phyloP scores from a whole-genome alignment of 257 asterid species.

The Solanum bukasovii region DNA sequence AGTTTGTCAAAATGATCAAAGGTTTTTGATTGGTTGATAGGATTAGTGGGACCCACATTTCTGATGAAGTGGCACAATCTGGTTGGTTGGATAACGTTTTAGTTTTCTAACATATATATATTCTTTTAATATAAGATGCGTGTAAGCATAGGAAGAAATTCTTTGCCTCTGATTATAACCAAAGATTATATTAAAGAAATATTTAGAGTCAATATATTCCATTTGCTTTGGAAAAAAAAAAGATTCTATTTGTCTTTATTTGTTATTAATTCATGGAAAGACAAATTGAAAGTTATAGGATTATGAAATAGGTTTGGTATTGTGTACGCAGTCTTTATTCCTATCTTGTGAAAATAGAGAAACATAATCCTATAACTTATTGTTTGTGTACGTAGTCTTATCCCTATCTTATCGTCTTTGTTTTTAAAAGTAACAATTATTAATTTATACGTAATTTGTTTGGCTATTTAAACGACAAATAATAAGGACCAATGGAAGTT shows the following conservation, averaged over 20 bases:
- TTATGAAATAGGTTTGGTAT: too few relatives aligned
- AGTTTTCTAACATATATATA: neutral
- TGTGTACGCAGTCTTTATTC: neutral
- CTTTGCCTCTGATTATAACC: constrained; percentile 27
- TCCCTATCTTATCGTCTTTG: neutral
- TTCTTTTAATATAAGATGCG: neutral
- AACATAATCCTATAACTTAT: too few relatives aligned
- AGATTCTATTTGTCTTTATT: neutral
- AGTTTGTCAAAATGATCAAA: neutral
- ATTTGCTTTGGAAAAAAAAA: neutral
- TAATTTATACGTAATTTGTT: neutral
- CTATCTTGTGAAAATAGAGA: neutral
- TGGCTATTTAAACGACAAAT: neutral
- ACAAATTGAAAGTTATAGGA: neutral
- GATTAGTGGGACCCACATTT: neutral
- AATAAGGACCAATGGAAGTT: neutral
- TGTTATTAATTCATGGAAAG: too few relatives aligned
- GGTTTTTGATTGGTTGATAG: neutral
- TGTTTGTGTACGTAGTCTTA: too few relatives aligned
- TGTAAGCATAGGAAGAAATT: neutral
- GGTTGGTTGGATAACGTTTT: neutral
- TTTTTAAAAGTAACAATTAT: neutral
- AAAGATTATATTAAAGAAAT: neutral
- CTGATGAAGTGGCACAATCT: neutral
- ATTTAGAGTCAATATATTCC: neutral